phyloP scores from a whole-genome alignment of 371 early-diverging fungal species.

The Blastocladiella emersonii region DNA sequence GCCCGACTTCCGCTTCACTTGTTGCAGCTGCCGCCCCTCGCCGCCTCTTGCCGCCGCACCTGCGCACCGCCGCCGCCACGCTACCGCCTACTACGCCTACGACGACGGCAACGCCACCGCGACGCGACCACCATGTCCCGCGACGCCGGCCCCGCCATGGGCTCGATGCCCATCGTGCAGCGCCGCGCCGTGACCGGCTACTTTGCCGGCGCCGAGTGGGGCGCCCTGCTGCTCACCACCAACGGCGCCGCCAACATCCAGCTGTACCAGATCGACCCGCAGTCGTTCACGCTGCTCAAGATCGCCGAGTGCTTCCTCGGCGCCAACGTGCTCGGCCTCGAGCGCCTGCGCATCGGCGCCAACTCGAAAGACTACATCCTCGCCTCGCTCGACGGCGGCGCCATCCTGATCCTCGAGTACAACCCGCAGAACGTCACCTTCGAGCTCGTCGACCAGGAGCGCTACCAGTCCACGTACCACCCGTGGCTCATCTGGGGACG shows the following conservation, averaged over 20 bases:
- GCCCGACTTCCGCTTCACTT: too few species aligned
- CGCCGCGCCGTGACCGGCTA: not conserved
- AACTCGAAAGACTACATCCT: not conserved
- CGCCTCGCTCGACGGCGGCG: not conserved
- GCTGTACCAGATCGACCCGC: conserved; percentile 2
- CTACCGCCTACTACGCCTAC: too few species aligned
- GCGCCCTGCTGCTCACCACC: conserved; percentile 1
- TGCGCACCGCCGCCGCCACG: too few species aligned
- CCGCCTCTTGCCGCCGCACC: too few species aligned
- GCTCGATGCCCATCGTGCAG: not conserved
- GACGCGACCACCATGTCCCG: too few species aligned
- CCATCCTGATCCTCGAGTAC: conserved; percentile 1
- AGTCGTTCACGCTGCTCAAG: not conserved
- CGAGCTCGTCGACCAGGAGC: not conserved
- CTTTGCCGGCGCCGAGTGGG: not conserved
- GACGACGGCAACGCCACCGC: too few species aligned
- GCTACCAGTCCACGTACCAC: not conserved
- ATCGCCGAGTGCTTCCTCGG: not conserved
- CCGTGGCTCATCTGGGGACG: not conserved
- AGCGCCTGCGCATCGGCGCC: not conserved
- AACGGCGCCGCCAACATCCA: not conserved
- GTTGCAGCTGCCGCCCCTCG: too few species aligned
- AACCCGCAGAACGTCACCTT: not conserved
- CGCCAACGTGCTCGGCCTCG: not conserved
- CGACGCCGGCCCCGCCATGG: too few species aligned